A percentile compares a stretch with the other conserved stretches of the same genome.
Evolutionary conservation across 2,329 filamentous ascomycete species (phyloP).

Genomic region (Paecilomyces sp.): DNA sequence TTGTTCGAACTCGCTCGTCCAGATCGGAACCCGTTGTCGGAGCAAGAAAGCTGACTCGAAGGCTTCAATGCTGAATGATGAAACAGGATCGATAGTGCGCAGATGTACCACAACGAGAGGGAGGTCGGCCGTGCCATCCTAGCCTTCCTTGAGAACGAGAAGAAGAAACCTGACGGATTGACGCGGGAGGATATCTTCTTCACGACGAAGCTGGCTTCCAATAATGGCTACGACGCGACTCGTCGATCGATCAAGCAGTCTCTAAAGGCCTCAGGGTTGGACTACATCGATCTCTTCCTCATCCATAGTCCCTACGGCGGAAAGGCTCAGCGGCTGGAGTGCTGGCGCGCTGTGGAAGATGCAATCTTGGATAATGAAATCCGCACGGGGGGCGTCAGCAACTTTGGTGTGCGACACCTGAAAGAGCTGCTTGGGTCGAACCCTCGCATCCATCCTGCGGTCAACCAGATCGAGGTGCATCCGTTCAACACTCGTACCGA

Average conservation of each 20-base stretch:
- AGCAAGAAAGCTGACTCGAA: background rate
- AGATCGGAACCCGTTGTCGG: background rate
- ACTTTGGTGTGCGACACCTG: conserved; percentile 69
- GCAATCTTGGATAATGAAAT: conserved; percentile 66
- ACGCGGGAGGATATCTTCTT: conserved; percentile 67
- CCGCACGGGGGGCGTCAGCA: conserved; percentile 66
- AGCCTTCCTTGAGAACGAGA: conserved; percentile 43
- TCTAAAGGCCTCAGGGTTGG: conserved; percentile 58
- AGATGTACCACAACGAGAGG: conserved; percentile 65
- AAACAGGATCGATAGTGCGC: conserved; percentile 47
- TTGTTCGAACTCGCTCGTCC: background rate
- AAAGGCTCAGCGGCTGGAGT: conserved; percentile 57
- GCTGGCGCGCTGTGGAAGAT: conserved; percentile 71
- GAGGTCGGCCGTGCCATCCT: conserved; percentile 61
- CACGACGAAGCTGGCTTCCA: conserved; percentile 69
- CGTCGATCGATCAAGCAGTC: conserved; percentile 59
- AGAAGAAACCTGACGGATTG: conserved; percentile 44
- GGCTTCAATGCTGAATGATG: background rate
- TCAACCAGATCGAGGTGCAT: conserved; percentile 78
- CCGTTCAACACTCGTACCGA: conserved; percentile 69
- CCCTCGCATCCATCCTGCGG: conserved; percentile 56
- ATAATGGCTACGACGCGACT: conserved; percentile 59
- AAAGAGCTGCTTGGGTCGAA: conserved; percentile 60
- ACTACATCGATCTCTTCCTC: conserved; percentile 73
- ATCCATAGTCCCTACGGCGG: conserved; percentile 75